Evolutionary conservation across 1,284 basidiomycete species (phyloP).

Genomic region (Sparassis latifolia): DNA sequence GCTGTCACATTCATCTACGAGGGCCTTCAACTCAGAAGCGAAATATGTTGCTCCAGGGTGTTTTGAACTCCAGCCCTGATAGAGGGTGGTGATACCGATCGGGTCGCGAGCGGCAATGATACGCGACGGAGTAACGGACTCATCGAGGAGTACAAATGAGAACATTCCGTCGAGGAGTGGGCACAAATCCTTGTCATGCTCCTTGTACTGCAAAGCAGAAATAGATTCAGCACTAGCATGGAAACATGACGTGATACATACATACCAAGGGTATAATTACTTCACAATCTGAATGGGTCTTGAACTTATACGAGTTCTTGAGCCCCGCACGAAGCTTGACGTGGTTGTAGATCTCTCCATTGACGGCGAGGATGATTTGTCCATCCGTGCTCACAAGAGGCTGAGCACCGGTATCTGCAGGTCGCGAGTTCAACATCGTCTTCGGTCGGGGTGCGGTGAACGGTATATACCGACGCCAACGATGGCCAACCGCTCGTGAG

Average conservation of each 20-base stretch:
- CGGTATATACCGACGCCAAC: constrained; percentile 87
- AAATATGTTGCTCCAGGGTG: constrained; percentile 87
- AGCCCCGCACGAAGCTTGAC: constrained; percentile 72
- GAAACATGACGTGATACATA: constrained; percentile 6
- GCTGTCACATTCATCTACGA: constrained; percentile 91
- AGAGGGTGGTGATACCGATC: constrained; percentile 96
- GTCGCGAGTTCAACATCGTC: neutral
- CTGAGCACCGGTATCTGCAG: constrained; percentile 91
- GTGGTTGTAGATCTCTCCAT: constrained; percentile 99
- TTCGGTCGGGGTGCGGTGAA: neutral
- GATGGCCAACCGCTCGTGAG: constrained; percentile 91
- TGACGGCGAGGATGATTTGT: constrained; percentile 86
- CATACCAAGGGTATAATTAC: constrained; percentile 89
- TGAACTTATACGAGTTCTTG: constrained; percentile 71
- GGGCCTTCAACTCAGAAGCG: constrained; percentile 93
- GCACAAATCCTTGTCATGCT: constrained; percentile 75
- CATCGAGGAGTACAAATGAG: constrained; percentile 95
- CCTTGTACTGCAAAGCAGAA: constrained; percentile 60
- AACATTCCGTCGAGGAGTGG: constrained; percentile 96
- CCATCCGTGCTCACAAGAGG: constrained; percentile 88
- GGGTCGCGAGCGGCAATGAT: constrained; percentile 96
- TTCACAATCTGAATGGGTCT: constrained; percentile 98
- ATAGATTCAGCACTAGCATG: neutral
- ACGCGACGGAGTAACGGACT: constrained; percentile 82
- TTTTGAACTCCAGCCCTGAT: constrained; percentile 90